Conservation (phyloP, 768 basidiomycete genomes). For the Lactifluus pinguis region DNA sequence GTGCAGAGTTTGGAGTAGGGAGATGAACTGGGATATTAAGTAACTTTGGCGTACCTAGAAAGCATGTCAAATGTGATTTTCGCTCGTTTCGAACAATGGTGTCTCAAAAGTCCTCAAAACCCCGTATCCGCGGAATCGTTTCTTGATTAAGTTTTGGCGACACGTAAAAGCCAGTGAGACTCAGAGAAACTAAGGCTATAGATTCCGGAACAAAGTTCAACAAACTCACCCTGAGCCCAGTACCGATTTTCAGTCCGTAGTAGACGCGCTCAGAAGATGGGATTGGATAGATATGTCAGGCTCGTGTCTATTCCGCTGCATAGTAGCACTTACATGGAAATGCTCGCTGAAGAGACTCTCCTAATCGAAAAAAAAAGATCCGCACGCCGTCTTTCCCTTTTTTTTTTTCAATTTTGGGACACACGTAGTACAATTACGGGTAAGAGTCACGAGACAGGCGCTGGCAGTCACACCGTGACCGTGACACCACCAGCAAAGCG, state of each 20-base stretch:
- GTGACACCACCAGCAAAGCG: no score
- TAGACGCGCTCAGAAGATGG: conserved; percentile 11
- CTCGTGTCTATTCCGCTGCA: background rate
- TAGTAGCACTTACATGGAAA: background rate
- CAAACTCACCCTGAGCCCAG: conserved; percentile 3
- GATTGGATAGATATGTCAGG: conserved; percentile 5
- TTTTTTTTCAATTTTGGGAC: no score
- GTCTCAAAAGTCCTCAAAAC: background rate
- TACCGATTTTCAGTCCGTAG: conserved; percentile 19
- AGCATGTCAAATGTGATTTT: background rate
- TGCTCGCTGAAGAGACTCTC: background rate
- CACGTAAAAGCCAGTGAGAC: background rate
- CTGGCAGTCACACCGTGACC: no score
- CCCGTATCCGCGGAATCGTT: conserved; percentile 11
- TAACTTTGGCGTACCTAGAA: background rate
- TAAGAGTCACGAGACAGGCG: no score
- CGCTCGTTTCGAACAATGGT: background rate
- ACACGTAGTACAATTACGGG: no score
- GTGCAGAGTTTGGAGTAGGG: background rate
- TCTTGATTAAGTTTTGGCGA: conserved; percentile 20
- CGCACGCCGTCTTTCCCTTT: no score
- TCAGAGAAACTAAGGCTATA: background rate
- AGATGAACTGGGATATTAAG: background rate
- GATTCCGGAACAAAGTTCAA: background rate
- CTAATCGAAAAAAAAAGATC: background rate